These are phyloP conservation scores for Sungouiozyma ichnusensis DNA, from an alignment of 805 yeast species.

Conservation along the genomic window DNA sequence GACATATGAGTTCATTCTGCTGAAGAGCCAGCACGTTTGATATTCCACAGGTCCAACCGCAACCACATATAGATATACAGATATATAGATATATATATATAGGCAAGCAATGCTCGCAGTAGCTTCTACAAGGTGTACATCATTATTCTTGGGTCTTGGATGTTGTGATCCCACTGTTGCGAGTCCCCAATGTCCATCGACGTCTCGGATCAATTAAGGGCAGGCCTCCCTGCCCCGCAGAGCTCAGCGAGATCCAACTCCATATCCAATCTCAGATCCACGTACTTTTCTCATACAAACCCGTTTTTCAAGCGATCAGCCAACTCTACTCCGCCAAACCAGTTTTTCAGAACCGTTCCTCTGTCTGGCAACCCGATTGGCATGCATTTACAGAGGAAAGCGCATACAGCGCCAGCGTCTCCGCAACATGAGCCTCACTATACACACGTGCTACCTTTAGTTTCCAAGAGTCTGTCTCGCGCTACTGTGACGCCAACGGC, in stretches of 20 bases:
- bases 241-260: background rate
- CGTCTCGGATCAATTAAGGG: background rate
- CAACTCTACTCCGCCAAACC: too few species aligned
- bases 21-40: background rate
- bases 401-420: slow-evolving; percentile 27
- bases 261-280: background rate
- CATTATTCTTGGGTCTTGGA: too few species aligned
- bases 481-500: slow-evolving; percentile 19
- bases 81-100: too few species aligned
- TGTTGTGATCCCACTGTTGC: too few species aligned
- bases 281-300: background rate
- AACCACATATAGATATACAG: too few species aligned
- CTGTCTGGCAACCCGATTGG: too few species aligned
- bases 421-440: slow-evolving; percentile 7
- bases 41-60: background rate
- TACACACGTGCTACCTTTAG: background rate
- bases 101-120: too few species aligned
- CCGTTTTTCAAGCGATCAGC: too few species aligned
- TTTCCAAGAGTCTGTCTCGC: too few species aligned
- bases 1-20: background rate
- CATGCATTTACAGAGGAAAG: too few species aligned
- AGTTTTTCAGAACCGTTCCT: too few species aligned
- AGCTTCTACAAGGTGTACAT: too few species aligned
- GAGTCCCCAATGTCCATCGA: background rate
- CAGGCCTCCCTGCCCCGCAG: background rate